Base-by-base conservation (phyloP, 345 rosid species). In the Citropsis articulata region DNA sequence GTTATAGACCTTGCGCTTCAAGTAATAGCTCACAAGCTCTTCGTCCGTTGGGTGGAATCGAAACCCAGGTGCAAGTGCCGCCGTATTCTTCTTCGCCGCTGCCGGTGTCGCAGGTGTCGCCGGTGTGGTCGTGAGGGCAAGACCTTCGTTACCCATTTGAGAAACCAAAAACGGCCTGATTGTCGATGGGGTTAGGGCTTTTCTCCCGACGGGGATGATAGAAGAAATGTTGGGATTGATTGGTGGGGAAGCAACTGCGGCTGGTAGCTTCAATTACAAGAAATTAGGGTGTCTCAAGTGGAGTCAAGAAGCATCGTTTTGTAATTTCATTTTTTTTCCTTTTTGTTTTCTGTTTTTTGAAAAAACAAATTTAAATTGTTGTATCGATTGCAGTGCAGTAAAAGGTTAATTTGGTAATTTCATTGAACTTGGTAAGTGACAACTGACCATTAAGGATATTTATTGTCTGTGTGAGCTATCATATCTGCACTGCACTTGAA, bases 1-100 rank as follows among this genome's bases (percentile, higher is more conserved):
- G 38, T 80, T 83, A 9, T 77, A 75, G 83, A 93, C 89, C 94
- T 93, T 93, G 75, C 97, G 83, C 84, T 92, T 95, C 86, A 95
- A 87, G 90, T 92, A 93, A 82, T 93, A 93, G 67, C 89, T 87
- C 16, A 91, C 92, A 25, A 93, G 86, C 77, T 95, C 98, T 78
- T 95, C 98, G n/a, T 91, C 98, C 3, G 98, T 93, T 1, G 98
- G 98, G 64, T 94, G 98, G 79, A 94, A 94, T 84, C 98, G 88
- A 57, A 93, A 93, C 19, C 98, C 98, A 30, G 98, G 98, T 50
- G 95, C 98, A 82, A 93, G 87, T 14, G 97, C 87, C 18, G 97
- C 85, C 3, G 91, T 84, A 61, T 84, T 66, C 36, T 81, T 9
- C 1, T 80, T 48, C 18, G 80, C 69, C 12, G 83, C 24, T 2